Percentiles rank a stretch among this genome's conserved stretches.
Conservation (phyloP, 225 moss, liverwort and hornwort genomes). For the Sphagnum contortum region DNA sequence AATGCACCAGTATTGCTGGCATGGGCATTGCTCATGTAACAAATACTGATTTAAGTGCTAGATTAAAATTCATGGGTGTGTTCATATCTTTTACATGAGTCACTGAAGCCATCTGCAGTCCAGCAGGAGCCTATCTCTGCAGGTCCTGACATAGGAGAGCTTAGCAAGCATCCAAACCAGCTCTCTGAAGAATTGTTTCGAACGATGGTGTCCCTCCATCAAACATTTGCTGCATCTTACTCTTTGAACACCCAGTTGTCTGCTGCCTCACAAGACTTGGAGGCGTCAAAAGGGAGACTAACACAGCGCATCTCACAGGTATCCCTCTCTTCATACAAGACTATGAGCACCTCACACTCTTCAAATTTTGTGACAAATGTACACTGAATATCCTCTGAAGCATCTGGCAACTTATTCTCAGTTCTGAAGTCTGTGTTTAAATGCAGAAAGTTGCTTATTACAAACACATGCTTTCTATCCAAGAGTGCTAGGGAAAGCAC, state of each 20-base stretch:
- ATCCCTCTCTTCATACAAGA: not conserved
- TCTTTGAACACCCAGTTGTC: constrained; percentile 15
- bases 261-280: constrained; percentile 17
- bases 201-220: constrained; percentile 57
- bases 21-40: too few species aligned
- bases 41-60: too few species aligned
- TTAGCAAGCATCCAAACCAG: constrained; percentile 50
- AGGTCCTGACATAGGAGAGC: constrained; percentile 24
- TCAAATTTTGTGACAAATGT: too few species aligned
- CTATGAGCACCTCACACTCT: too few species aligned
- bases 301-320: constrained; percentile 42
- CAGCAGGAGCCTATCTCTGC: constrained; percentile 5
- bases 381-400: too few species aligned
- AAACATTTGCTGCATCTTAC: constrained; percentile 32
- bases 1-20: too few species aligned
- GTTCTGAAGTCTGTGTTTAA: not conserved
- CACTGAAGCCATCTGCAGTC: constrained; percentile 11
- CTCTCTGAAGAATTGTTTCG: constrained; percentile 83
- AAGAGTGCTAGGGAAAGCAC: too few species aligned
- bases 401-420: not conserved
- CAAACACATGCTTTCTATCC: too few species aligned
- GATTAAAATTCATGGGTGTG: too few species aligned
- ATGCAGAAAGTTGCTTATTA: not conserved
- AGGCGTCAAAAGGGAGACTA: constrained; percentile 31
- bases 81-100: constrained; percentile 14